These are phyloP conservation scores for Phytophthora melonis DNA, from an alignment of 352 stramenopile species.

Conservation along the genomic window DNA sequence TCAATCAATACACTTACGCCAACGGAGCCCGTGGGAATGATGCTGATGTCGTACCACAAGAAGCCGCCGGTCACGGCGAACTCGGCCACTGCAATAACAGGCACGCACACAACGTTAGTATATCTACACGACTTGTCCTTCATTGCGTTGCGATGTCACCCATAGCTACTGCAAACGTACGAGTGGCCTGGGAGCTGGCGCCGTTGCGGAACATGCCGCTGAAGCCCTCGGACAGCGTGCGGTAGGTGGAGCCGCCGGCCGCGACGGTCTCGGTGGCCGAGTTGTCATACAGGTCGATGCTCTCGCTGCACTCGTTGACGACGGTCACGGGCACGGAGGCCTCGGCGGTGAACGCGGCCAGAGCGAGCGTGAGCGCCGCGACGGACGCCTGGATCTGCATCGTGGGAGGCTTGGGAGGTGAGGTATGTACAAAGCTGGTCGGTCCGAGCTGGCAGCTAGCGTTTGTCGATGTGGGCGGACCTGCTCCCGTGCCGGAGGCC, in stretches of 20 bases:
- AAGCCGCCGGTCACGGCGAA: constrained; percentile 45
- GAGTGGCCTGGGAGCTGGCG: constrained; percentile 49
- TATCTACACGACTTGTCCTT: neutral
- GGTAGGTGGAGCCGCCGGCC: constrained; percentile 41
- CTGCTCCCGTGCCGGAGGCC: constrained; percentile 1
- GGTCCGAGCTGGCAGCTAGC: constrained; percentile 18
- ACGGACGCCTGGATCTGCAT: constrained; percentile 36
- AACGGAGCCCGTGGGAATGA: constrained; percentile 46
- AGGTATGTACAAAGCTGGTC: constrained; percentile 27
- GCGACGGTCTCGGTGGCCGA: constrained; percentile 48
- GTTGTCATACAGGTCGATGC: constrained; percentile 72
- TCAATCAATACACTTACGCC: constrained; percentile 38
- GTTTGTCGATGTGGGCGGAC: constrained; percentile 40
- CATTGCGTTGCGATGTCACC: neutral
- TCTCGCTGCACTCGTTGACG: constrained; percentile 58
- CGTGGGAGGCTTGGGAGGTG: too few species aligned
- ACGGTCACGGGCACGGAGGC: constrained; percentile 55
- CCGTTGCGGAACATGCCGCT: constrained; percentile 75
- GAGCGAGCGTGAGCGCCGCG: constrained; percentile 27
- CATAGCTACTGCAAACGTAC: constrained; percentile 18
- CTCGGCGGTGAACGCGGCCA: constrained; percentile 32
- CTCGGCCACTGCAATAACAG: constrained; percentile 47
- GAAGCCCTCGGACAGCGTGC: constrained; percentile 50
- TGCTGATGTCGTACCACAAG: constrained; percentile 57
- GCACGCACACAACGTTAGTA: neutral